Evolutionary conservation across 768 basidiomycete species (phyloP).

Genomic region (Russula foetens): DNA sequence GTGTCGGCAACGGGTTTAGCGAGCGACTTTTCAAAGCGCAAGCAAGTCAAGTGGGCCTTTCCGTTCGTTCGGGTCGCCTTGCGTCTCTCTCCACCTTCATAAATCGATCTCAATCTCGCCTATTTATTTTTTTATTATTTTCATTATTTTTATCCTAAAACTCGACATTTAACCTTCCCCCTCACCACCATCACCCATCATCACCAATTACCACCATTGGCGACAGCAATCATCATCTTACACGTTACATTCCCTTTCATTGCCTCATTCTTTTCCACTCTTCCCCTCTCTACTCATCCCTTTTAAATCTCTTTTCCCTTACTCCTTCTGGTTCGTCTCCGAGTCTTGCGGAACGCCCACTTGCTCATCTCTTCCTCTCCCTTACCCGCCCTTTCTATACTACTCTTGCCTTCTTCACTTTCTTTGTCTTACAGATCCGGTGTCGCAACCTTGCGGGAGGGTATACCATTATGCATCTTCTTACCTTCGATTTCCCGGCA

Average conservation of each 20-base stretch:
- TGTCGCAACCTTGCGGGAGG: neutral
- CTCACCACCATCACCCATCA: neutral
- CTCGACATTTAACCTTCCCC: too few relatives aligned
- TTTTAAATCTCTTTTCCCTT: neutral
- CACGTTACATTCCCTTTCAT: neutral
- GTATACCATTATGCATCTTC: constrained; percentile 13
- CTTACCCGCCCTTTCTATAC: too few relatives aligned
- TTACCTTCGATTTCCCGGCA: neutral
- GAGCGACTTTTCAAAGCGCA: too few relatives aligned
- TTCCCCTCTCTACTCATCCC: neutral
- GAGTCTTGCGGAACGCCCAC: too few relatives aligned
- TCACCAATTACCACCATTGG: neutral
- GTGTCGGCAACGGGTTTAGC: neutral
- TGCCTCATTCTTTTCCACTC: neutral
- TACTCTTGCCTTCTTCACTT: neutral
- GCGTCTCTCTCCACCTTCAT: neutral
- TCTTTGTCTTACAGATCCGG: neutral
- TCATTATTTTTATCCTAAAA: neutral
- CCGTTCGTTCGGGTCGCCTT: neutral
- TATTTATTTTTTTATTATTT: neutral
- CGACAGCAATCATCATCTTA: constrained; percentile 4
- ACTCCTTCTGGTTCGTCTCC: too few relatives aligned
- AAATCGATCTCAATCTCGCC: neutral
- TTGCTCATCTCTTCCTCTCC: neutral
- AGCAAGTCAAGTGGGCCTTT: too few relatives aligned